Percentiles rank a stretch among this genome's conserved stretches.
These are phyloP conservation scores for Chlamydomonas sp. DNA, from an alignment of 139 green algal genomes.

Conservation along the genomic window DNA sequence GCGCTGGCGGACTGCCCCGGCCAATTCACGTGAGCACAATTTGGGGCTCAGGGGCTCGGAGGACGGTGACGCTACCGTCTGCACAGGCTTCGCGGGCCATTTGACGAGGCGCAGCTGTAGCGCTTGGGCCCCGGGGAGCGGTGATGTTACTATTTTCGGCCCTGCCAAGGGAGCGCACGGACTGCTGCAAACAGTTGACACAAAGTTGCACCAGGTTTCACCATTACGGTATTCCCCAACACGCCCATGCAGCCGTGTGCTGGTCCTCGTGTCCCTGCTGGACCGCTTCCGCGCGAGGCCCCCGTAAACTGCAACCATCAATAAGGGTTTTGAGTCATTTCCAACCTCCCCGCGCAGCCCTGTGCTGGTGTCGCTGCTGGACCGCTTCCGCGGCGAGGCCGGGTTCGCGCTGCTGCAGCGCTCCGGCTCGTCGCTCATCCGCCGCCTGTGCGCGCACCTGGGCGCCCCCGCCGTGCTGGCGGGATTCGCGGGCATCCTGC, in stretches of 20 bases:
- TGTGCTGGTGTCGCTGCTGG: constrained; percentile 69
- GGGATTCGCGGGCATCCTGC: constrained; percentile 75
- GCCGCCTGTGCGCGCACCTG: constrained; percentile 69
- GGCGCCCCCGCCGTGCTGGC: constrained; percentile 67
- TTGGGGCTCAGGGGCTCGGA: background rate
- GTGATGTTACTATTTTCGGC: too few relatives aligned
- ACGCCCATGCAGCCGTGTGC: too few relatives aligned
- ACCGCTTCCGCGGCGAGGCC: constrained; percentile 67
- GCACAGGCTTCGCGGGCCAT: too few relatives aligned
- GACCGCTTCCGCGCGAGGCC: too few relatives aligned
- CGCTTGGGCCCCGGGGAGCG: too few relatives aligned
- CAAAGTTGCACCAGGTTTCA: too few relatives aligned
- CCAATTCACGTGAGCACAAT: constrained; percentile 56
- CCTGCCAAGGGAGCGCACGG: too few relatives aligned
- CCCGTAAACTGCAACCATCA: too few relatives aligned
- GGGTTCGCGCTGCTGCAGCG: constrained; percentile 69
- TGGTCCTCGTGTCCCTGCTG: too few relatives aligned
- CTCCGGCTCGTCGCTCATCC: constrained; percentile 75
- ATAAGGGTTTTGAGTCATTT: background rate
- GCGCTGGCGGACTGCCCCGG: constrained; percentile 62
- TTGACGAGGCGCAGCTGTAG: too few relatives aligned
- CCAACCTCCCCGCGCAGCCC: background rate
- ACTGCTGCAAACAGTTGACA: too few relatives aligned
- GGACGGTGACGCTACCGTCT: background rate
- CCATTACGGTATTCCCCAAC: too few relatives aligned